Evolutionary conservation across 2,329 filamentous ascomycete genomes (phyloP).

Genomic region (Gliomastix tumulicola): DNA sequence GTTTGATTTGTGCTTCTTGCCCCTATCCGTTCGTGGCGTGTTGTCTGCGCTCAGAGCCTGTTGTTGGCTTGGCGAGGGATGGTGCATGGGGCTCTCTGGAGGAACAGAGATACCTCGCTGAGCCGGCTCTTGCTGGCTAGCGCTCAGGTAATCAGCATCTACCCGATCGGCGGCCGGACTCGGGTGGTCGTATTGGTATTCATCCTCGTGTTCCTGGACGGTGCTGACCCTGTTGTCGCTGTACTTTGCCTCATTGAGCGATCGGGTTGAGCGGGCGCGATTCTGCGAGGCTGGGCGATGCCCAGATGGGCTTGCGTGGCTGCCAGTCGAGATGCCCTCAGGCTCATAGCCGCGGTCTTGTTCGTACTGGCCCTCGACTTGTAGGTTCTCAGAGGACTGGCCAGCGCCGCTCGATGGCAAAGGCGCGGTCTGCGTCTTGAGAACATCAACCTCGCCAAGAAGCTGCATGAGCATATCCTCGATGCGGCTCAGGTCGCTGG

Average conservation of each 20-base stretch:
- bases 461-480: slow-evolving; percentile 90
- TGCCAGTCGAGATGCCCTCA: slow-evolving; percentile 66
- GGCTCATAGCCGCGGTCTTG: slow-evolving; percentile 75
- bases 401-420: slow-evolving; percentile 41
- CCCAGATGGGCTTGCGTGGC: slow-evolving; percentile 67
- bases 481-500: slow-evolving; percentile 81
- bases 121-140: slow-evolving; percentile 28
- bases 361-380: slow-evolving; percentile 55
- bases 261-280: slow-evolving; percentile 30
- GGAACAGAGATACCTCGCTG: slow-evolving; percentile 46
- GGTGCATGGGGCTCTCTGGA: slow-evolving; percentile 52
- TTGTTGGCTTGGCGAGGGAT: slow-evolving; percentile 26
- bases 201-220: slow-evolving; percentile 76
- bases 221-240: slow-evolving; percentile 84
- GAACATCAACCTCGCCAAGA: slow-evolving; percentile 81
- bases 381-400: slow-evolving; percentile 62
- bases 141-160: slow-evolving; percentile 52
- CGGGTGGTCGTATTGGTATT: slow-evolving; percentile 49
- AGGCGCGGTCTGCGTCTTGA: slow-evolving; percentile 55
- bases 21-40: slow-evolving; percentile 66
- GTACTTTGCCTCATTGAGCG: slow-evolving; percentile 46
- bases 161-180: slow-evolving; percentile 28
- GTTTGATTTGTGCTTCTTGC: slow-evolving; percentile 83
- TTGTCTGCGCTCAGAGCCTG: slow-evolving; percentile 63
- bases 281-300: slow-evolving; percentile 58